A percentile compares a stretch with the other conserved stretches of the same genome.
Conservation (phyloP, 257 asterid species). For the Capsicum pubescens region DNA sequence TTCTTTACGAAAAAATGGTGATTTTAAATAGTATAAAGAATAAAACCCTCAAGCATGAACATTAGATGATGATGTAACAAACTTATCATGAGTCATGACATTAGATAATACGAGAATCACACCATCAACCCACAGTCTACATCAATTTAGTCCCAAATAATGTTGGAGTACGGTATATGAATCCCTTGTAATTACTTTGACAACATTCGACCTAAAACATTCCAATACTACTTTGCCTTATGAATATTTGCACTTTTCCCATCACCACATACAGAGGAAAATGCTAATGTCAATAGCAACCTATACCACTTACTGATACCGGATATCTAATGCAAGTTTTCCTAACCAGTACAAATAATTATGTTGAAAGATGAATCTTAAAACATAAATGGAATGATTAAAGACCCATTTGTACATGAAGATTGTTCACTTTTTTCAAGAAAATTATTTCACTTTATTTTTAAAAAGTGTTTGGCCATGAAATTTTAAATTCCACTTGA, state of each 20-base stretch:
- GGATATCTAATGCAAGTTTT: background rate
- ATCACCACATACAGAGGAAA: constrained; percentile 12
- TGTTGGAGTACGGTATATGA: background rate
- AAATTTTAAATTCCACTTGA: too few species aligned
- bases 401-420: background rate
- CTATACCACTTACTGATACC: background rate
- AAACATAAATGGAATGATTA: constrained; percentile 11
- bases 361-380: constrained; percentile 5
- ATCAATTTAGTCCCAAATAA: background rate
- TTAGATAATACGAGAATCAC: background rate
- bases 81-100: background rate
- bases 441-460: too few species aligned
- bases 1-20: background rate
- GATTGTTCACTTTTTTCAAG: too few species aligned
- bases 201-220: background rate
- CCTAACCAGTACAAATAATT: background rate
- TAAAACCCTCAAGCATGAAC: background rate
- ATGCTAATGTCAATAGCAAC: constrained; percentile 5
- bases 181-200: constrained; percentile 13
- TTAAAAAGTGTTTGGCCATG: too few species aligned
- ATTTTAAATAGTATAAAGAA: background rate
- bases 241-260: background rate
- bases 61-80: background rate
- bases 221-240: background rate
- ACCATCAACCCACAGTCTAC: background rate